A percentile compares a stretch with the other conserved stretches of the same genome.
Conservation (phyloP, 208 protist species). For the Leishmania guyanensis region DNA sequence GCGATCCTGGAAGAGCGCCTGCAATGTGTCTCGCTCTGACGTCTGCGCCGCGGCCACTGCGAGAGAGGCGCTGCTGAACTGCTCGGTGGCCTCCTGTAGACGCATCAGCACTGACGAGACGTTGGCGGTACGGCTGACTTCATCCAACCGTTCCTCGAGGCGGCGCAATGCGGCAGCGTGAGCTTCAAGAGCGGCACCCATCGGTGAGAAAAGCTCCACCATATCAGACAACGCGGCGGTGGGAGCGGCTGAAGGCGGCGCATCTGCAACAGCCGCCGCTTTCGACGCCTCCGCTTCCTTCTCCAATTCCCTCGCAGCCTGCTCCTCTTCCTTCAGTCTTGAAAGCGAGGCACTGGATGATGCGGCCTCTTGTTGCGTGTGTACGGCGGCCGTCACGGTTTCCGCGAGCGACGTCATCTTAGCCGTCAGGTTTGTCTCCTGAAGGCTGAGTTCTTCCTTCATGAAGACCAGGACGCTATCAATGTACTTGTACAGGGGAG, state of each 20-base stretch:
- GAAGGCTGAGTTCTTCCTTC: slow-evolving; percentile 46
- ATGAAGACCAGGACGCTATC: slow-evolving; percentile 69
- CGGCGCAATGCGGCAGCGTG: slow-evolving; percentile 21
- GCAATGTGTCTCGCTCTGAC: slow-evolving; percentile 17
- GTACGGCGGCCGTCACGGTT: slow-evolving; percentile 17
- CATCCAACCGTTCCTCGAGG: slow-evolving; percentile 23
- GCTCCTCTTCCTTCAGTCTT: background rate
- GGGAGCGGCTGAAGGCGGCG: background rate
- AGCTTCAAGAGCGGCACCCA: slow-evolving; percentile 17
- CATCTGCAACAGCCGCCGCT: background rate
- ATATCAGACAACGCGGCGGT: slow-evolving; percentile 1
- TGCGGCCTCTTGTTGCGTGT: background rate
- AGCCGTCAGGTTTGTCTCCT: slow-evolving; percentile 35
- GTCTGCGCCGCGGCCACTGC: slow-evolving; percentile 1
- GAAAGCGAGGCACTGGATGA: background rate
- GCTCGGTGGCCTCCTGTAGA: slow-evolving; percentile 21
- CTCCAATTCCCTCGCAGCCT: background rate
- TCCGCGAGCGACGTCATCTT: slow-evolving; percentile 38
- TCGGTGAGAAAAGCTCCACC: slow-evolving; percentile 11
- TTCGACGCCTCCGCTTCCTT: background rate
- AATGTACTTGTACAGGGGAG: slow-evolving; percentile 80
- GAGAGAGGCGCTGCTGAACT: slow-evolving; percentile 13
- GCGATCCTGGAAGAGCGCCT: slow-evolving; percentile 5
- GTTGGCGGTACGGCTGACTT: slow-evolving; percentile 18
- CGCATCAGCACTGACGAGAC: slow-evolving; percentile 17